These are phyloP conservation scores for Grigorovia yakushimaensis DNA, from an alignment of 805 yeast genomes.

Conservation along the genomic window DNA sequence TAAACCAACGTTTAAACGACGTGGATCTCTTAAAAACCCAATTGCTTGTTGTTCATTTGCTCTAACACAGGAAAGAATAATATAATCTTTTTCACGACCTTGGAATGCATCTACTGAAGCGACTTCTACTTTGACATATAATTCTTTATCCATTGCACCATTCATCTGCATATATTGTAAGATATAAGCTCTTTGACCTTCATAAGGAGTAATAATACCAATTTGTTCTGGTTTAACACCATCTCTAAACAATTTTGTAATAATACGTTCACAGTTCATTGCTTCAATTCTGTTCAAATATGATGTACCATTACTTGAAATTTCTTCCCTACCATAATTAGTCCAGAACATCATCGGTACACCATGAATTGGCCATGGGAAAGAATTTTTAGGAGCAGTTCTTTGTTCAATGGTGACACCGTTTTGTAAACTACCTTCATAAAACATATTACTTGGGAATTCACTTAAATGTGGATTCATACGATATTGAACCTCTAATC, in stretches of 20 bases:
- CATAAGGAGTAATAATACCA: conserved; percentile 91
- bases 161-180: conserved; percentile 68
- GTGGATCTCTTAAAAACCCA: conserved; percentile 76
- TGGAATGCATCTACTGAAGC: conserved; percentile 98
- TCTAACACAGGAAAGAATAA: conserved; percentile 90
- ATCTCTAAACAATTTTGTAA: conserved; percentile 61
- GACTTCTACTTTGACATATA: conserved; percentile 69
- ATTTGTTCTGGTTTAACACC: conserved; percentile 75
- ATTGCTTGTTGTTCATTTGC: conserved; percentile 65
- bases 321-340: conserved; percentile 79
- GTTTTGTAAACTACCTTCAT: conserved; percentile 85
- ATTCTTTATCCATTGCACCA: conserved; percentile 54
- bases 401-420: conserved; percentile 80
- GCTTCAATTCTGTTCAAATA: conserved; percentile 84
- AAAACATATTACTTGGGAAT: conserved; percentile 83
- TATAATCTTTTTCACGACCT: conserved; percentile 94
- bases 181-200: conserved; percentile 81
- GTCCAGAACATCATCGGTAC: conserved; percentile 97
- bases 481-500: conserved; percentile 88
- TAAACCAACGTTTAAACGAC: conserved; percentile 81
- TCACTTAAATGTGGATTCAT: conserved; percentile 87
- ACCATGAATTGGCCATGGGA: conserved; percentile 86
- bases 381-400: conserved; percentile 40
- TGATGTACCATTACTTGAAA: conserved; percentile 71
- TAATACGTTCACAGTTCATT: conserved; percentile 71